Conservation (phyloP, 768 basidiomycete genomes). For the Dacryopinax spathularia region DNA sequence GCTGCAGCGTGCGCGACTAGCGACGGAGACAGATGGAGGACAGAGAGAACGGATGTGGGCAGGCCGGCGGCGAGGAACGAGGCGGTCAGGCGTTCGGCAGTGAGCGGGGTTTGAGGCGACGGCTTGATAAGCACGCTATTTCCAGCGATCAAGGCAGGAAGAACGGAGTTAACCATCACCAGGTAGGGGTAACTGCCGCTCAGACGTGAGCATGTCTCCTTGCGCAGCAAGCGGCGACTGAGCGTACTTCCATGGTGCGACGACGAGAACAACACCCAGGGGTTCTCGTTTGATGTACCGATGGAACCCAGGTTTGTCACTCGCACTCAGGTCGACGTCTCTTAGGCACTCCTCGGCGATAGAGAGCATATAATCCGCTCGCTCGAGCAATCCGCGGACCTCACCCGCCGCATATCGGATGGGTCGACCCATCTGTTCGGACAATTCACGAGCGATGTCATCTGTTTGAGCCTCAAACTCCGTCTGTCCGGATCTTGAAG, state of each 20-base stretch:
- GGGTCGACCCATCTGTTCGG: conserved; percentile 85
- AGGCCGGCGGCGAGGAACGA: conserved; percentile 66
- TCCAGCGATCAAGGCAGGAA: conserved; percentile 82
- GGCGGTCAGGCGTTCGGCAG: conserved; percentile 62
- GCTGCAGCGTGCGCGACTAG: conserved; percentile 47
- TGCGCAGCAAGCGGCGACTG: not conserved
- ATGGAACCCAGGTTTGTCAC: conserved; percentile 69
- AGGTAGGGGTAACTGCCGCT: conserved; percentile 68
- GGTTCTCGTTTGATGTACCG: conserved; percentile 74
- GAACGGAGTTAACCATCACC: conserved; percentile 75
- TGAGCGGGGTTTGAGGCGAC: conserved; percentile 87
- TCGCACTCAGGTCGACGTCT: conserved; percentile 59
- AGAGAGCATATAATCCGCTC: conserved; percentile 70
- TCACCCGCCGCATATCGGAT: conserved; percentile 66
- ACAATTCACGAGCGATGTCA: conserved; percentile 59
- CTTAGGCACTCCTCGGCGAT: conserved; percentile 63
- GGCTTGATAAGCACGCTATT: conserved; percentile 89
- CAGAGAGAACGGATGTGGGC: conserved; percentile 57
- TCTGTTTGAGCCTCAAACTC: conserved; percentile 41
- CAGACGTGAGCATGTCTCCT: not conserved
- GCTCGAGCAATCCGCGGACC: conserved; percentile 62
- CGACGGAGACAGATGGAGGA: conserved; percentile 54
- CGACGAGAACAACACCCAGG: conserved; percentile 72
- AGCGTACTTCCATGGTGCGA: conserved; percentile 84
- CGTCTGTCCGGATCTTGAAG: conserved; percentile 24